Percentiles rank a stretch among this genome's conserved stretches.
These are phyloP conservation scores for Acarospora socialis DNA, from an alignment of 2,329 filamentous ascomycete genomes.

Conservation along the genomic window DNA sequence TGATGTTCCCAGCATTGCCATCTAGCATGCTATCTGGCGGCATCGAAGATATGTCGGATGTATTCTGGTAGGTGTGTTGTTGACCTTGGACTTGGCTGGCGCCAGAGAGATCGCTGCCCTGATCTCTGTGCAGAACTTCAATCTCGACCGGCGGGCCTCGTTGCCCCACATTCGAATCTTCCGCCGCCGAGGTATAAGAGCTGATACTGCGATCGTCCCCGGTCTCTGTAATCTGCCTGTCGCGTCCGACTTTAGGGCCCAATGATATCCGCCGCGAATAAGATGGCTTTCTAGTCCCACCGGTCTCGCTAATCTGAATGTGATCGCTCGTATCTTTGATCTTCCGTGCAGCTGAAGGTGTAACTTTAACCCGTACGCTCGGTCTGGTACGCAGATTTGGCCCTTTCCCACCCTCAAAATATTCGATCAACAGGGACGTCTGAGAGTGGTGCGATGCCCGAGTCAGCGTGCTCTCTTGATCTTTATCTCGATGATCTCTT, in stretches of 20 bases:
- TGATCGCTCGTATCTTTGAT: conserved; percentile 49
- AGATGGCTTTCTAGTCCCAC: conserved; percentile 55
- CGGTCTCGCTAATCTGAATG: conserved; percentile 74
- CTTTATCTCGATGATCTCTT: conserved; percentile 49
- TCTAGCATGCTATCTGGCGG: conserved; percentile 58
- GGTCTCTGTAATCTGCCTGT: conserved; percentile 22
- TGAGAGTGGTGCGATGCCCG: conserved; percentile 51
- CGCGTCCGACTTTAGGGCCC: conserved; percentile 25
- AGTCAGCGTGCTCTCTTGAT: conserved; percentile 34
- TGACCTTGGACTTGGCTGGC: conserved; percentile 42
- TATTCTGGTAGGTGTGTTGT: conserved; percentile 49
- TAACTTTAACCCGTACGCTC: conserved; percentile 68
- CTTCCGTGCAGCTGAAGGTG: conserved; percentile 53
- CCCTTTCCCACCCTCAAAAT: conserved; percentile 70
- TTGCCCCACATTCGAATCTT: conserved; percentile 61
- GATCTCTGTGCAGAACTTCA: conserved; percentile 58
- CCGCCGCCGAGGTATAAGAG: conserved; percentile 64
- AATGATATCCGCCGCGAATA: conserved; percentile 56
- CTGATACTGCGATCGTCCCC: conserved; percentile 51
- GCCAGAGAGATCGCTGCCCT: conserved; percentile 55
- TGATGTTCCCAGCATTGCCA: conserved; percentile 32
- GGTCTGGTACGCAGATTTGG: conserved; percentile 52
- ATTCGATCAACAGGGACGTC: conserved; percentile 85
- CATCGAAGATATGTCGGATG: conserved; percentile 79
- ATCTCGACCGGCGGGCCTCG: conserved; percentile 66